A percentile compares a stretch with the other conserved stretches of the same genome.
Evolutionary conservation across 73 alveolate species (phyloP).

Genomic region (Tetrahymena malaccensis): DNA sequence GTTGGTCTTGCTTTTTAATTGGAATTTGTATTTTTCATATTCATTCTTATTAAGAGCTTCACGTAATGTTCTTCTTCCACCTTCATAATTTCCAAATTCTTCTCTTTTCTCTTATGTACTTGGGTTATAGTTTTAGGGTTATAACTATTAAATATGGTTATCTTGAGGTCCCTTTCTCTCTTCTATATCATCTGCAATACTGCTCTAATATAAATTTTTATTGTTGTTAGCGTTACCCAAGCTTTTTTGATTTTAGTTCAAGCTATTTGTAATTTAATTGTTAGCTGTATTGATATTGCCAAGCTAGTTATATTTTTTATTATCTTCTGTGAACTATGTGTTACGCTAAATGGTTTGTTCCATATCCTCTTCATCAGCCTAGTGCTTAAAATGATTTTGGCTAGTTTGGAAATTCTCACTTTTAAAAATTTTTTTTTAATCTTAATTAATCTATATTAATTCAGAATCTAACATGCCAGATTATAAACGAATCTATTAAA

Average conservation of each 20-base stretch:
- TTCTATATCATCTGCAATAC: background rate
- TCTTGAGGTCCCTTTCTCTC: background rate
- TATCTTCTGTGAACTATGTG: background rate
- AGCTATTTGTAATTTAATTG: background rate
- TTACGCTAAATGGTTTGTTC: background rate
- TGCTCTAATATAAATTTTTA: background rate
- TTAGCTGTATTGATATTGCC: background rate
- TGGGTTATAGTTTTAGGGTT: background rate
- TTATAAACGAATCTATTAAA: background rate
- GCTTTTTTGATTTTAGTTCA: background rate
- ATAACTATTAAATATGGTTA: background rate
- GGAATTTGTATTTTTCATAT: background rate
- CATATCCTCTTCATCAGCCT: background rate
- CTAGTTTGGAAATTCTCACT: background rate
- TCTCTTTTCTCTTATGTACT: background rate
- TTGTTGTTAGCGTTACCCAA: background rate
- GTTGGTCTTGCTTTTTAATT: background rate
- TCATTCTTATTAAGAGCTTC: background rate
- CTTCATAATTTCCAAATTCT: background rate
- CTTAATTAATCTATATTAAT: background rate
- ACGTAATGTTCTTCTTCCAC: background rate
- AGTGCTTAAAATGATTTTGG: background rate
- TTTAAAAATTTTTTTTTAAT: background rate
- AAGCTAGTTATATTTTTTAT: background rate
- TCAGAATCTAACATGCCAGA: background rate